phyloP scores from a whole-genome alignment of 2,329 filamentous ascomycete genomes.

The Claviceps sp. region DNA sequence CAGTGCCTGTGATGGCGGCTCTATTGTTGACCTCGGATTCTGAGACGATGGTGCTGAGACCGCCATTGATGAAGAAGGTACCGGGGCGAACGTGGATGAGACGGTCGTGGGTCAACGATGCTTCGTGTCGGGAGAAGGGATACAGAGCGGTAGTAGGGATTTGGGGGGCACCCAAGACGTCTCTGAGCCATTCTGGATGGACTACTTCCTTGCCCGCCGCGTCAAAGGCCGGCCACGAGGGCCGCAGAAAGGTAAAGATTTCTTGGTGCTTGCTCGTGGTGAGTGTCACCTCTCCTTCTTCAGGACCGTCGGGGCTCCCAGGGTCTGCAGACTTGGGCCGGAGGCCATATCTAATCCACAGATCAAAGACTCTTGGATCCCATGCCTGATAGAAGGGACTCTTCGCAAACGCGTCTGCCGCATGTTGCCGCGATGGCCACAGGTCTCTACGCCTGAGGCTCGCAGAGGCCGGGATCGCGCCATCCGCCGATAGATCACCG shows the following conservation, averaged over 20 bases:
- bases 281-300: constrained; percentile 46
- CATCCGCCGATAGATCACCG: constrained; percentile 8
- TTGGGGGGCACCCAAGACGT: constrained; percentile 27
- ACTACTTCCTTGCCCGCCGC: constrained; percentile 24
- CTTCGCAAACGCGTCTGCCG: constrained; percentile 50
- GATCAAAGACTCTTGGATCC: constrained; percentile 66
- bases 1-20: constrained; percentile 49
- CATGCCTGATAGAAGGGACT: constrained; percentile 64
- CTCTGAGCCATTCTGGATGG: constrained; percentile 27
- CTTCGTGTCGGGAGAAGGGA: constrained; percentile 57
- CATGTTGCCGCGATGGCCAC: constrained; percentile 66
- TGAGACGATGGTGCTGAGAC: constrained; percentile 40
- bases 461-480: constrained; percentile 34
- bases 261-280: constrained; percentile 71
- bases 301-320: neutral
- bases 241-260: constrained; percentile 63
- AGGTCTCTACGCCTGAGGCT: constrained; percentile 63
- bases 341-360: constrained; percentile 52
- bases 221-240: constrained; percentile 36
- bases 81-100: constrained; percentile 50
- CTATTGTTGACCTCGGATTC: constrained; percentile 41
- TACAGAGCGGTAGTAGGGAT: constrained; percentile 23
- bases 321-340: constrained; percentile 37
- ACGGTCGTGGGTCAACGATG: constrained; percentile 37
- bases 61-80: constrained; percentile 58